These are phyloP conservation scores for Bryoerythrophyllum caledonicum DNA, from an alignment of 225 moss, liverwort and hornwort genomes.

Conservation along the genomic window DNA sequence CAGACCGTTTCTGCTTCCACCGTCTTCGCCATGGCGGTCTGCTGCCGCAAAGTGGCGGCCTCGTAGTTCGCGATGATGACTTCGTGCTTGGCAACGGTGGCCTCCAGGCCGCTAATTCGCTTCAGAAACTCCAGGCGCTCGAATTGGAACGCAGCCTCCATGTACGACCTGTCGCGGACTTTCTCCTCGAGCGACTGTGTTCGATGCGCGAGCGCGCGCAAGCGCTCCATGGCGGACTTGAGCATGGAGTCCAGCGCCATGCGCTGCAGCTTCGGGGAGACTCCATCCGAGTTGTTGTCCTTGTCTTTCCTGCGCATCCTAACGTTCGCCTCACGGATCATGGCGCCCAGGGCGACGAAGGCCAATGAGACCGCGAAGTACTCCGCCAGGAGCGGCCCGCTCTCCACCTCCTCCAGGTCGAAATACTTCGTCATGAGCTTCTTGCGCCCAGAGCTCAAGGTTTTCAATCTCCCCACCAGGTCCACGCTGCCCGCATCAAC, in stretches of 20 bases:
- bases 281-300: conserved; percentile 38
- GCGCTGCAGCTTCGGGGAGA: conserved; percentile 46
- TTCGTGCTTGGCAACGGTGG: conserved; percentile 19
- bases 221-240: conserved; percentile 53
- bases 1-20: conserved; percentile 34
- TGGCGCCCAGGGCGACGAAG: conserved; percentile 52
- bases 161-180: conserved; percentile 40
- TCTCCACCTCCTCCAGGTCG: conserved; percentile 44
- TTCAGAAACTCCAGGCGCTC: conserved; percentile 52
- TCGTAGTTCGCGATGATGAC: conserved; percentile 7
- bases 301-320: conserved; percentile 43
- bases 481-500: conserved; percentile 38
- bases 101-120: conserved; percentile 38
- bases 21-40: conserved; percentile 24
- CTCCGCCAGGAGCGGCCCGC: conserved; percentile 45
- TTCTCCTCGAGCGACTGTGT: conserved; percentile 48
- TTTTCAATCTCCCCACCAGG: conserved; percentile 45
- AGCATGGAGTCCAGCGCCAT: conserved; percentile 55
- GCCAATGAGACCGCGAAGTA: conserved; percentile 62
- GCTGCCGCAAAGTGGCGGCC: conserved; percentile 9
- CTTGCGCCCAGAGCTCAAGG: conserved; percentile 43
- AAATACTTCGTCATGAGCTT: conserved; percentile 64
- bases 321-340: conserved; percentile 54
- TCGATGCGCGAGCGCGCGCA: conserved; percentile 45
- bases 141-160: conserved; percentile 56